A percentile compares a stretch with the other conserved stretches of the same genome.
Conservation (phyloP, 306 rosid genomes). For the Hippophae tibetana region DNA sequence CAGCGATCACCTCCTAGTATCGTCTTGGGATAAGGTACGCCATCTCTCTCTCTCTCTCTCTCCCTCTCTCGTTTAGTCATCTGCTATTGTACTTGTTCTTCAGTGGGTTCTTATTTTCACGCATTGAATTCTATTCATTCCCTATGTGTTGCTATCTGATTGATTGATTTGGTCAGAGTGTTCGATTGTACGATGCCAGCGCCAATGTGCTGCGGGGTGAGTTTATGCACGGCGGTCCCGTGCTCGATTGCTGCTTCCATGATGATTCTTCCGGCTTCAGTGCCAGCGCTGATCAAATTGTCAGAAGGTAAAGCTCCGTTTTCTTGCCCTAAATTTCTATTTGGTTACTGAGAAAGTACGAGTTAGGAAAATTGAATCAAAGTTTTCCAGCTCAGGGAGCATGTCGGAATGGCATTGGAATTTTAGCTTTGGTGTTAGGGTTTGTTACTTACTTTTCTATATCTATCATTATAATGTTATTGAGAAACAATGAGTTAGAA, state of each 20-base stretch:
- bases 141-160: background rate
- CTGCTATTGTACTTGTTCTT: too few species aligned
- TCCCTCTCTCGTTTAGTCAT: too few species aligned
- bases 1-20: slow-evolving; percentile 76
- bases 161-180: slow-evolving; percentile 34
- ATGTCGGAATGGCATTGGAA: too few species aligned
- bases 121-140: background rate
- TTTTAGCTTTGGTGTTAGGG: too few species aligned
- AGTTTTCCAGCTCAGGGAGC: too few species aligned
- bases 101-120: background rate
- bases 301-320: slow-evolving; percentile 32
- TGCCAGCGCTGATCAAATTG: slow-evolving; percentile 67
- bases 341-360: too few species aligned
- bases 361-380: too few species aligned
- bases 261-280: slow-evolving; percentile 90
- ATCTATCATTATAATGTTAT: too few species aligned
- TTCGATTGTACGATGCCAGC: slow-evolving; percentile 82
- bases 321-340: slow-evolving; percentile 9
- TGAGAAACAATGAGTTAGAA: too few species aligned
- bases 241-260: slow-evolving; percentile 94
- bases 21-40: slow-evolving; percentile 92
- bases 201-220: slow-evolving; percentile 75
- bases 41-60: background rate
- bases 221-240: slow-evolving; percentile 71
- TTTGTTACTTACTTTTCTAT: too few species aligned